phyloP scores from a whole-genome alignment of 495 filamentous ascomycete species.

The Rusavskia elegans region DNA sequence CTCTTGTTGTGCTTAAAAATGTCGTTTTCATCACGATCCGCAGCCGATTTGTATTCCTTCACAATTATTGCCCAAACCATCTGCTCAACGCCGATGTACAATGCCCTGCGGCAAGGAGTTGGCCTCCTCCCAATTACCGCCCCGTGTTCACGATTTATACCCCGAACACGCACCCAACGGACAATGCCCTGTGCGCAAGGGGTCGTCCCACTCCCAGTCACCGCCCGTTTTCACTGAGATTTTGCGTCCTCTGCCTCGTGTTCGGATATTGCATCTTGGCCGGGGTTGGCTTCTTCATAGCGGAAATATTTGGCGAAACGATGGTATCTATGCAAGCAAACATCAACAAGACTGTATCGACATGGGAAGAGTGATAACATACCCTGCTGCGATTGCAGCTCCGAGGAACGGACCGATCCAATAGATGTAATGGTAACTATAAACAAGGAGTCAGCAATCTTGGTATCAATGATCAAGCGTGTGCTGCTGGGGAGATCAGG shows the following conservation, averaged over 20 bases:
- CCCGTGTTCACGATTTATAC: too few relatives aligned
- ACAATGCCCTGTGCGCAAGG: too few relatives aligned
- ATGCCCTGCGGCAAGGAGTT: too few relatives aligned
- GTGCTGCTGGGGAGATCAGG: neutral
- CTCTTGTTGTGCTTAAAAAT: too few relatives aligned
- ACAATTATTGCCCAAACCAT: too few relatives aligned
- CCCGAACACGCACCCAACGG: too few relatives aligned
- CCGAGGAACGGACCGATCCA: slow-evolving; percentile 55
- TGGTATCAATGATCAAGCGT: neutral
- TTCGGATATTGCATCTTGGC: slow-evolving; percentile 35
- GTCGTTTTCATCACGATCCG: neutral
- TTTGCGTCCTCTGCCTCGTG: neutral
- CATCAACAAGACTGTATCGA: neutral
- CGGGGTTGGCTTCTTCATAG: slow-evolving; percentile 67
- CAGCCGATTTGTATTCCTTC: too few relatives aligned
- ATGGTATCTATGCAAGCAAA: slow-evolving; percentile 21
- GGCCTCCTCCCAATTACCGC: too few relatives aligned
- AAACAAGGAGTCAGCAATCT: neutral
- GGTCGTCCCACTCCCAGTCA: too few relatives aligned
- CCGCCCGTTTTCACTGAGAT: neutral
- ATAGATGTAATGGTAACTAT: slow-evolving; percentile 34
- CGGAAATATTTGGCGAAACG: slow-evolving; percentile 47
- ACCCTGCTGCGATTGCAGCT: slow-evolving; percentile 45
- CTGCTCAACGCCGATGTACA: too few relatives aligned
- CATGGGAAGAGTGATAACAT: slow-evolving; percentile 13